Evolutionary conservation across 441 rosid species (phyloP).

Genomic region (Eutrema salsugineum): DNA sequence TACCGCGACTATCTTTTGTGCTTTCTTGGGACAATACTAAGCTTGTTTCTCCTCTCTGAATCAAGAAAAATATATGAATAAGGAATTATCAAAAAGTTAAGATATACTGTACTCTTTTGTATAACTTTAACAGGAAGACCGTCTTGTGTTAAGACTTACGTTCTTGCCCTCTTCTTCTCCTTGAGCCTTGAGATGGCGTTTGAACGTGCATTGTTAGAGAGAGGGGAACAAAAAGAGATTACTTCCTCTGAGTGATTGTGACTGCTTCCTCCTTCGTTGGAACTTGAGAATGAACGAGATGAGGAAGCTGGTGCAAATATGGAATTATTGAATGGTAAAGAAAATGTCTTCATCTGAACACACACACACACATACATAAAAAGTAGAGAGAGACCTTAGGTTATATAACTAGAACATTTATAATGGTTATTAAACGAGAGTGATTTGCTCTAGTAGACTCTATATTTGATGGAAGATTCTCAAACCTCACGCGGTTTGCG

Average conservation of each 20-base stretch:
- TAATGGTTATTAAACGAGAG: neutral
- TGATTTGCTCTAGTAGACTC: neutral
- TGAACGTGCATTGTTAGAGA: slow-evolving; percentile 31
- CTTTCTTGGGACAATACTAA: slow-evolving; percentile 6
- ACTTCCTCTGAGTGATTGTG: slow-evolving; percentile 36
- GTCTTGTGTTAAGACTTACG: slow-evolving; percentile 28
- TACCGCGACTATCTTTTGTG: neutral
- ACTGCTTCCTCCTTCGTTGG: slow-evolving; percentile 43
- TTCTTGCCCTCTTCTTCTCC: slow-evolving; percentile 57
- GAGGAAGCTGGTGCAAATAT: slow-evolving; percentile 39
- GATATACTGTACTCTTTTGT: too few species aligned
- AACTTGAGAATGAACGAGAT: slow-evolving; percentile 45
- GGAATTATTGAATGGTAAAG: slow-evolving; percentile 23
- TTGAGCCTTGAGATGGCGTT: slow-evolving; percentile 47
- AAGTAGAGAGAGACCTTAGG: neutral
- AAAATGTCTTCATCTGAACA: slow-evolving; percentile 8
- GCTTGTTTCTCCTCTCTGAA: slow-evolving; percentile 30
- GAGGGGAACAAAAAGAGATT: slow-evolving; percentile 30
- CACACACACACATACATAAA: neutral
- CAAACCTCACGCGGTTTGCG: slow-evolving; percentile 11
- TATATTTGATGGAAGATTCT: neutral
- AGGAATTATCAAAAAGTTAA: neutral
- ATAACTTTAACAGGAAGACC: neutral
- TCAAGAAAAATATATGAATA: neutral
- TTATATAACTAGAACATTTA: neutral